These are phyloP conservation scores for Tulasnella calospora DNA, from an alignment of 768 basidiomycete genomes.

Conservation along the genomic window DNA sequence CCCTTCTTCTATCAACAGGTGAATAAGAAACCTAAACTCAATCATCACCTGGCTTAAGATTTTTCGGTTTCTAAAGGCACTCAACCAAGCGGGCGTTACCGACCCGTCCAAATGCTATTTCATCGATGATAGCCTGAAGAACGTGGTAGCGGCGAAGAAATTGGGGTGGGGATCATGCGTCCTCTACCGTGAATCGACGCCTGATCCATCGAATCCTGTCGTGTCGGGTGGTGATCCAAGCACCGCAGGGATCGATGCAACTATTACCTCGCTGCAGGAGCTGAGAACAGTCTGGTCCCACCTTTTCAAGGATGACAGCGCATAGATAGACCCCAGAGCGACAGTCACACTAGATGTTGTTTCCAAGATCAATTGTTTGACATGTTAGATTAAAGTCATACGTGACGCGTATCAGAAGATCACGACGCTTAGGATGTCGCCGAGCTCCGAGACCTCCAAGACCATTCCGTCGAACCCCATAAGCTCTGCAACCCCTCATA, in stretches of 20 bases:
- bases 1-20: slow-evolving; percentile 63
- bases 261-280: slow-evolving; percentile 58
- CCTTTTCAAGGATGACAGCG: slow-evolving; percentile 46
- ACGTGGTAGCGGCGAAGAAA: slow-evolving; percentile 60
- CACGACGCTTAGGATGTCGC: slow-evolving; percentile 67
- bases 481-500: slow-evolving; percentile 41
- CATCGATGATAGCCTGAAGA: slow-evolving; percentile 68
- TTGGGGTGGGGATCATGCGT: slow-evolving; percentile 70
- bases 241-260: slow-evolving; percentile 46
- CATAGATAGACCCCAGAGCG: not conserved
- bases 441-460: slow-evolving; percentile 70
- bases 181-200: slow-evolving; percentile 53
- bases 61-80: slow-evolving; percentile 47
- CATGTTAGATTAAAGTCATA: not conserved
- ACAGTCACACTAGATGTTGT: not conserved
- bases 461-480: slow-evolving; percentile 79
- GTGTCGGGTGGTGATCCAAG: slow-evolving; percentile 40
- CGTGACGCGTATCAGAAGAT: slow-evolving; percentile 28
- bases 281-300: slow-evolving; percentile 70
- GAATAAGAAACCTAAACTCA: slow-evolving; percentile 13
- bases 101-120: slow-evolving; percentile 73
- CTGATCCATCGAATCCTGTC: not conserved
- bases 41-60: not conserved
- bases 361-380: not conserved
- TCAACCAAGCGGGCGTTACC: slow-evolving; percentile 53